Evolutionary conservation across 2,329 filamentous ascomycete genomes (phyloP).

Genomic region (Fusarium sp.): DNA sequence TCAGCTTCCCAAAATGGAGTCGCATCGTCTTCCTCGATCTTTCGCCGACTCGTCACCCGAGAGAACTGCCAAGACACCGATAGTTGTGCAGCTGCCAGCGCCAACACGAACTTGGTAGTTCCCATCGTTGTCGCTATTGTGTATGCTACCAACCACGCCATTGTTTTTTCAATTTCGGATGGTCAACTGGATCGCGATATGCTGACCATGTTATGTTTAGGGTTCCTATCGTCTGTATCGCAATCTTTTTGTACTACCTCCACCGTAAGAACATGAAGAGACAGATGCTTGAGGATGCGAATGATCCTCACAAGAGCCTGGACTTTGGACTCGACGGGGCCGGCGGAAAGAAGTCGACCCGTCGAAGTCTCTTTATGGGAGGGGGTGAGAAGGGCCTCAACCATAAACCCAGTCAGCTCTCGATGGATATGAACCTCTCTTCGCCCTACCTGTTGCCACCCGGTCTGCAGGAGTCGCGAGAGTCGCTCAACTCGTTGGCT

Average conservation of each 20-base stretch:
- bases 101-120: slow-evolving; percentile 60
- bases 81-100: slow-evolving; percentile 64
- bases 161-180: slow-evolving; percentile 1
- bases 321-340: slow-evolving; percentile 82
- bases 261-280: slow-evolving; percentile 81
- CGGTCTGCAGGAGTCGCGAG: slow-evolving; percentile 78
- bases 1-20: neutral
- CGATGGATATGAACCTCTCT: slow-evolving; percentile 78
- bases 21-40: slow-evolving; percentile 15
- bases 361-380: slow-evolving; percentile 49
- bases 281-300: slow-evolving; percentile 78
- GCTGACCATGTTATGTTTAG: slow-evolving; percentile 56
- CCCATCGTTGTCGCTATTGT: slow-evolving; percentile 75
- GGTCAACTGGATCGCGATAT: neutral
- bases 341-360: slow-evolving; percentile 44
- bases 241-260: slow-evolving; percentile 76
- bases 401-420: slow-evolving; percentile 64
- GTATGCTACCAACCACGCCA: slow-evolving; percentile 60
- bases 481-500: slow-evolving; percentile 87
- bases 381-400: slow-evolving; percentile 64
- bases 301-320: slow-evolving; percentile 88
- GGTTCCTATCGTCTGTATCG: slow-evolving; percentile 75
- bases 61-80: slow-evolving; percentile 44
- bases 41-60: slow-evolving; percentile 34
- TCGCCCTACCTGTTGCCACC: slow-evolving; percentile 96